phyloP scores from a whole-genome alignment of 2,329 filamentous ascomycete genomes.

The Fusarium acutatum region DNA sequence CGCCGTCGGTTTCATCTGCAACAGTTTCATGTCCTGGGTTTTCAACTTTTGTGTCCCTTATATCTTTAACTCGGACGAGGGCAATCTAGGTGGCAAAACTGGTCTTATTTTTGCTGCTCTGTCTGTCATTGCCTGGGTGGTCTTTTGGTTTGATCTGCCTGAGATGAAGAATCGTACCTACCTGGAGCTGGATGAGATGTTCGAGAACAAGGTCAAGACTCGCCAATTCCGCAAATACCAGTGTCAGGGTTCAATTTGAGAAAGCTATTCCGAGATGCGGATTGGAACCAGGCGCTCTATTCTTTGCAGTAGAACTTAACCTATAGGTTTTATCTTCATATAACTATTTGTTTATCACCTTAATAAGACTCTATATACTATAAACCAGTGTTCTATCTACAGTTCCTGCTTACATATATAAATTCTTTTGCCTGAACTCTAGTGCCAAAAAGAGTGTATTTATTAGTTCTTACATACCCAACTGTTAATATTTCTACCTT shows the following conservation, averaged over 20 bases:
- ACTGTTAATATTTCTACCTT: too few relatives aligned
- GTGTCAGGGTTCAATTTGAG: neutral
- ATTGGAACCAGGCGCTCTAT: neutral
- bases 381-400: neutral
- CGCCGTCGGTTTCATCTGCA: neutral
- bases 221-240: neutral
- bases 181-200: neutral
- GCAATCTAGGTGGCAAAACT: conserved; percentile 6
- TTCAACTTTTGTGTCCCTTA: conserved; percentile 2
- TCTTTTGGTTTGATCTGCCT: neutral
- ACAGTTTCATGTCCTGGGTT: neutral
- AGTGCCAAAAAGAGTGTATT: rapidly evolving
- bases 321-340: neutral
- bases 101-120: conserved; percentile 5
- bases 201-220: conserved; percentile 3
- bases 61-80: conserved; percentile 2
- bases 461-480: too few relatives aligned
- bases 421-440: too few relatives aligned
- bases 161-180: conserved; percentile 1
- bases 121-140: neutral
- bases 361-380: neutral
- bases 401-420: rapidly evolving
- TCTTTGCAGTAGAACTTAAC: neutral
- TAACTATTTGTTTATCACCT: neutral
- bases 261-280: neutral